A percentile compares a stretch with the other conserved stretches of the same genome.
These are phyloP conservation scores for Rhododendron ferrugineum DNA, from an alignment of 148 eudicot species.

Conservation along the genomic window DNA sequence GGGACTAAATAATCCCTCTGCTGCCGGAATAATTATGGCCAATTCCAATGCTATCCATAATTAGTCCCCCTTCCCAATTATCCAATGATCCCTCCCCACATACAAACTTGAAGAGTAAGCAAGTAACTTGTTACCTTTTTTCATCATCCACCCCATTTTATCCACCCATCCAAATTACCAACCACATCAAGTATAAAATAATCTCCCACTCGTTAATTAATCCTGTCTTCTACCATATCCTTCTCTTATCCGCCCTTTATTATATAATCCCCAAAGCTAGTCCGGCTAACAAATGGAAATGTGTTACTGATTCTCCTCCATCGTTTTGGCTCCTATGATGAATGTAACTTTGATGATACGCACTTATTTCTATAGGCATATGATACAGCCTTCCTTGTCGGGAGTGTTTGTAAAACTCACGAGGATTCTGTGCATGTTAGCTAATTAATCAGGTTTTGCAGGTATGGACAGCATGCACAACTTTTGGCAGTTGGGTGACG, in stretches of 20 bases:
- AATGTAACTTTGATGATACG: too few relatives aligned
- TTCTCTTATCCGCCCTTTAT: neutral
- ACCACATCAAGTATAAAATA: neutral
- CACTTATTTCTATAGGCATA: neutral
- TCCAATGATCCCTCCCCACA: neutral
- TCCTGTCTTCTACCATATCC: neutral
- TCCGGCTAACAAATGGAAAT: neutral
- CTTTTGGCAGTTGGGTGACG: conserved; percentile 91
- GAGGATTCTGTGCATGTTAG: conserved; percentile 3
- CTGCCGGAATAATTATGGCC: neutral
- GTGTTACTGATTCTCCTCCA: neutral
- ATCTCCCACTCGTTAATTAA: too few relatives aligned
- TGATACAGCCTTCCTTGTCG: neutral
- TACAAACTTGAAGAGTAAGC: neutral
- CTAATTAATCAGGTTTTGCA: conserved; percentile 16
- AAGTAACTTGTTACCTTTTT: neutral
- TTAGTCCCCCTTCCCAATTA: neutral
- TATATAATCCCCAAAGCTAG: neutral
- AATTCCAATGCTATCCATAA: neutral
- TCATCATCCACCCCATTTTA: neutral
- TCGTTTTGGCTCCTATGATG: neutral
- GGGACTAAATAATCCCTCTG: neutral
- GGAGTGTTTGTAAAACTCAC: neutral
- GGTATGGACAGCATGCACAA: conserved; percentile 69
- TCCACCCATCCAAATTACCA: neutral